Conservation (phyloP, 805 yeast species). For the Brettanomyces bruxellensis region DNA sequence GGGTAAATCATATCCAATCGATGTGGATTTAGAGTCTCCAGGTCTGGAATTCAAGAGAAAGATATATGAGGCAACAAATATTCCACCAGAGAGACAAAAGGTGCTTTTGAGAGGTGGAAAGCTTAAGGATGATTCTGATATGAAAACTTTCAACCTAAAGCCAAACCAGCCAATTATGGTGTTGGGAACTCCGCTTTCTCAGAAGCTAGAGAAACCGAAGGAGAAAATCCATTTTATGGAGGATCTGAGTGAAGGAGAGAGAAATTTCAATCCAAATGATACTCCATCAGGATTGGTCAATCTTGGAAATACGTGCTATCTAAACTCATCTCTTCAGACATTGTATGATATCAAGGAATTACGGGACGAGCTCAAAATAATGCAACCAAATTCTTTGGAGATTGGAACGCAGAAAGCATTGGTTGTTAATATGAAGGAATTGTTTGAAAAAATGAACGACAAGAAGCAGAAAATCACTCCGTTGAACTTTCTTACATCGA, state of each 20-base stretch:
- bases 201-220: conserved; percentile 35
- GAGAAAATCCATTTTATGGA: conserved; percentile 54
- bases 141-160: conserved; percentile 47
- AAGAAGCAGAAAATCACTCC: conserved; percentile 52
- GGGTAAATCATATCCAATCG: conserved; percentile 55
- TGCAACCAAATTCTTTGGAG: conserved; percentile 10
- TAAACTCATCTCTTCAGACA: conserved; percentile 62
- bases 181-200: conserved; percentile 68
- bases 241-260: conserved; percentile 35
- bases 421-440: conserved; percentile 27
- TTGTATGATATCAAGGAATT: conserved; percentile 38
- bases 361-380: conserved; percentile 21
- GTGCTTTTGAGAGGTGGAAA: conserved; percentile 86
- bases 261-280: conserved; percentile 14
- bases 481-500: conserved; percentile 48
- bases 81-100: conserved; percentile 87
- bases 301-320: conserved; percentile 71
- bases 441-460: conserved; percentile 35
- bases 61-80: conserved; percentile 64
- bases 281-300: conserved; percentile 63
- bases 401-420: conserved; percentile 19
- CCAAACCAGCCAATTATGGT: conserved; percentile 71
- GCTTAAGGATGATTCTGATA: conserved; percentile 53
- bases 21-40: conserved; percentile 42
- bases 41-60: conserved; percentile 60